Evolutionary conservation across 495 filamentous ascomycete genomes (phyloP), one percentile per base, ranked within the genome.

Genomic region (Lepidopterella palustris): DNA sequence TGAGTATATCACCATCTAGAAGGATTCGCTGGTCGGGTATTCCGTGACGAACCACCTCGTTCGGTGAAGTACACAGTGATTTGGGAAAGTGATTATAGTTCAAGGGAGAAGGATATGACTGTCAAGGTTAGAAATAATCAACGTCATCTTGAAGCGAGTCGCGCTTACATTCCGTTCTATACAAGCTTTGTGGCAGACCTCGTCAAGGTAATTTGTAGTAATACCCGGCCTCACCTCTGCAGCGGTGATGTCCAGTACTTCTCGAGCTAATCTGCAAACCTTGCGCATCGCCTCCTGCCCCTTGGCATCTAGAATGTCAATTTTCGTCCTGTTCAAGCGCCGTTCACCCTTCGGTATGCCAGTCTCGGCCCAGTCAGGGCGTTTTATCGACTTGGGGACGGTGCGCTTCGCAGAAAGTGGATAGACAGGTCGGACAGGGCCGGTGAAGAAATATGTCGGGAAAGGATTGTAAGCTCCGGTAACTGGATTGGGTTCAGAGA

Each of bases 1-100:
- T 95, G 71, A 95, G 70, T 49, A 95, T 95, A 61, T 95, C 90
- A 50, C 90, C 90, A 60, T 95, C 89, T 49, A 87, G 73, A 6
- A 95, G 76, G 8, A 86, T 78, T 23, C 90, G 80, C 63, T 88
- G 80, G 59, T 95, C 90, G 18, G 90, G 90, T 56, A 95, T 95
- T 54, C 90, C 90, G 77, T 95, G 90, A 74, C 90, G 95, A 3
- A 55, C 28, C 2, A 55, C 39, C 32, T 58, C 40, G 55, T 53
- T 58, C 18, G 39, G 24, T 25, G 55, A 58, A 21, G 40, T 58
- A 45, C 42, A 58, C 3, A 53, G 28, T 20, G 42, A 58, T 58
- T 58, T 53, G 6, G 39, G 39, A 20, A 55, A 55, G 52, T 35
- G 52, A 35, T 35, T 21, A n/a, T 55, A 55, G 29, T 55, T 55